Conservation (phyloP, 257 asterid species). For the Agastache rugosa region DNA sequence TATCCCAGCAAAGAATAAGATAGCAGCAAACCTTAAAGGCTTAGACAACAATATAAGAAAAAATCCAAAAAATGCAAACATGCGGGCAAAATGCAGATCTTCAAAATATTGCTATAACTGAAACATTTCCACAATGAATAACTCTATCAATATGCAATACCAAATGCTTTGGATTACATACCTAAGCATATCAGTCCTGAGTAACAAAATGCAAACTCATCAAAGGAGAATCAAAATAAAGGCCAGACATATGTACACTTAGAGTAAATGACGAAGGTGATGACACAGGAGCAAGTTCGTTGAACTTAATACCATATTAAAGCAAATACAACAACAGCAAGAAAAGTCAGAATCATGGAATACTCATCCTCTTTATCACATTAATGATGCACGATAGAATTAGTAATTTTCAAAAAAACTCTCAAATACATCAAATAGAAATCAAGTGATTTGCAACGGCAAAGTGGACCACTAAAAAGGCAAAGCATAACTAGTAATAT, state of each 20-base stretch:
- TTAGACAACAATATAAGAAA: too few species aligned
- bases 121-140: conserved; percentile 12
- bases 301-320: conserved; percentile 3
- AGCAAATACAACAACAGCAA: not conserved
- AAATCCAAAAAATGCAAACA: not conserved
- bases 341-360: conserved; percentile 1
- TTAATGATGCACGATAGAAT: not conserved
- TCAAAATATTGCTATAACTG: not conserved
- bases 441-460: conserved; percentile 28
- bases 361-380: not conserved
- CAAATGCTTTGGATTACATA: not conserved
- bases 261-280: not conserved
- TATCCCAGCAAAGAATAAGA: not conserved
- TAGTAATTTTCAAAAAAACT: conserved; percentile 2
- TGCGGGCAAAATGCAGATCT: not conserved
- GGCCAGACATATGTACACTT: not conserved
- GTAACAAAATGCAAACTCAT: not conserved
- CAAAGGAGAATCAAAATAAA: not conserved
- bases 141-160: not conserved
- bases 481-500: not conserved
- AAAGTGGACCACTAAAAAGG: not conserved
- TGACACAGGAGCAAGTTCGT: not conserved
- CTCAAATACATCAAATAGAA: not conserved
- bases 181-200: conserved; percentile 2
- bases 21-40: not conserved